Evolutionary conservation across 345 rosid species (phyloP), one percentile per base, ranked within the genome.

Genomic region (Eucalyptus marginata): DNA sequence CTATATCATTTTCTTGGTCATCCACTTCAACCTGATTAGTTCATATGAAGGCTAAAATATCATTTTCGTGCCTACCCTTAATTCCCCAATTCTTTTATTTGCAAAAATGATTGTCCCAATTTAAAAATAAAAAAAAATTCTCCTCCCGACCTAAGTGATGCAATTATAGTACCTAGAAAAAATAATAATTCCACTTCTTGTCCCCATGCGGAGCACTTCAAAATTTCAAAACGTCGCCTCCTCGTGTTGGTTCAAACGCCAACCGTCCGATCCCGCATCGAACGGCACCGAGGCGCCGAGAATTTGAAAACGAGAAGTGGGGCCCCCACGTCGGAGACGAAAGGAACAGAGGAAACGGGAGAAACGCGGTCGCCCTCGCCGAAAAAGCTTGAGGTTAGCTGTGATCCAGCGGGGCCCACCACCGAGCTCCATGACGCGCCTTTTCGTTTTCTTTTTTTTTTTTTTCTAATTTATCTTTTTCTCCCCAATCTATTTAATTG

Each of bases 311-410:
- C 10, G 6, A 7, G 33, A 36, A 13, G 33, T 46, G 58, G 56
- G 56, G 25, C 86, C 58, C 86, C 76, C 64, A 27, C 71, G 33
- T 3, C 64, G 29, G 51, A 7, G 13, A 46, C 20, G 15, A n/a
- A 86, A 18, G 49, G 2, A 25, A 33, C 8, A 50, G 25, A 47
- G 62, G 46, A 52, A 52, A 52, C 58, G 58, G 36, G 50, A n/a
- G n/a, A 24, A 86, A 93, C 90, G 93, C 94, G 93, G 90, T 91
- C 92, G 36, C 87, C 90, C 90, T 91, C 92, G 36, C 87, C 90
- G 91, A 88, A 52, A 89, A 88, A 40, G 87, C 86, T 54, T 17
- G 86, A 81, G 66, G 85, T 24, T 76, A 11, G 84, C 84, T 76
- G 84, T 36, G 84, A 76, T 6, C 84, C 84, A 40, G 84, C 84